Evolutionary conservation across 73 alveolate genomes (phyloP).

Genomic region (Effrenium voratum): DNA sequence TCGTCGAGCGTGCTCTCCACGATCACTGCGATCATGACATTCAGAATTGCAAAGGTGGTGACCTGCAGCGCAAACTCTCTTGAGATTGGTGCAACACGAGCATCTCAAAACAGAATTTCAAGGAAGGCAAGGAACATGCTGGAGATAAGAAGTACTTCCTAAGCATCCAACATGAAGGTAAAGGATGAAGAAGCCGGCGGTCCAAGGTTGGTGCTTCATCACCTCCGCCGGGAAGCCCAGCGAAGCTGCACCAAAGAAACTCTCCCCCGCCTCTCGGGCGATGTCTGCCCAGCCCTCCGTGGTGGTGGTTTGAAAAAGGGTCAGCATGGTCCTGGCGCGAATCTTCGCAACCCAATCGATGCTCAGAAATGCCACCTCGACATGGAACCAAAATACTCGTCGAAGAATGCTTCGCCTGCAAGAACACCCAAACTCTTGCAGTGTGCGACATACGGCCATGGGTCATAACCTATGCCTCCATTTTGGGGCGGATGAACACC

Average conservation of each 20-base stretch:
- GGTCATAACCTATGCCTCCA: background rate
- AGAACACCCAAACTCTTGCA: background rate
- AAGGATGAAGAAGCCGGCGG: constrained; percentile 45
- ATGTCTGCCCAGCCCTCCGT: constrained; percentile 93
- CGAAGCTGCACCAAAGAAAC: background rate
- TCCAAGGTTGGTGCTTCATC: constrained; percentile 83
- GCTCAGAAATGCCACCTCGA: constrained; percentile 12
- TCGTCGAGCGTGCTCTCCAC: constrained; percentile 90
- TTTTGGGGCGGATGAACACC: background rate
- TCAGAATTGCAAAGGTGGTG: constrained; percentile 81
- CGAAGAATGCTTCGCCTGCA: constrained; percentile 31
- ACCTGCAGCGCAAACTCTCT: background rate
- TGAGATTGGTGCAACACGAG: background rate
- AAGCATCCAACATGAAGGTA: constrained; percentile 68
- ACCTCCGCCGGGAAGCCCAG: background rate
- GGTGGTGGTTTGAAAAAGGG: constrained; percentile 86
- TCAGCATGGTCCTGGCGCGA: constrained; percentile 59
- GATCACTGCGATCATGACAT: constrained; percentile 81
- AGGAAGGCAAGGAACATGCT: background rate
- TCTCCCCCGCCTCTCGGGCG: constrained; percentile 53
- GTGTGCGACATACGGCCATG: background rate
- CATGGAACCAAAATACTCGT: constrained; percentile 55
- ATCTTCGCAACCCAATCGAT: background rate
- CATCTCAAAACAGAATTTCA: background rate
- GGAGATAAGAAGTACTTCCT: background rate